Percentiles rank a stretch among this genome's conserved stretches.
Evolutionary conservation across 2,329 filamentous ascomycete genomes (phyloP).

Genomic region (Colletotrichum eleusines): DNA sequence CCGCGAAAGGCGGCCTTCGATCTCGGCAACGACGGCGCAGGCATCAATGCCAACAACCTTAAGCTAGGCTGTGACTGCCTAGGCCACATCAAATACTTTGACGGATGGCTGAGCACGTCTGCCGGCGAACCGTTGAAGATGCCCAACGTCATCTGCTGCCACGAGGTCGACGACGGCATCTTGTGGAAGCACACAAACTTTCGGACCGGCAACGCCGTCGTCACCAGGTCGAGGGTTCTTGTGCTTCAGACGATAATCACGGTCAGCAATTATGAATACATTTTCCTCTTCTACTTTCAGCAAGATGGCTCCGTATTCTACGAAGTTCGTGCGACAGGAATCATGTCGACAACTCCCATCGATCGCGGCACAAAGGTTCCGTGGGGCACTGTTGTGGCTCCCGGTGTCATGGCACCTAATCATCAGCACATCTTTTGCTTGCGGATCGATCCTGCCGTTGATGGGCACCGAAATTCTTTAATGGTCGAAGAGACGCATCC

Average conservation of each 20-base stretch:
- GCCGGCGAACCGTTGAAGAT: slow-evolving; percentile 49
- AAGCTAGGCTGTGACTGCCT: slow-evolving; percentile 76
- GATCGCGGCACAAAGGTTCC: too few species aligned
- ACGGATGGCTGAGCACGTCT: slow-evolving; percentile 50
- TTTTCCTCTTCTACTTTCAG: too few species aligned
- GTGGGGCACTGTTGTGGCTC: slow-evolving; percentile 72
- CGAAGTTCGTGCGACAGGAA: too few species aligned
- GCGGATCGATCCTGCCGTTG: slow-evolving; percentile 73
- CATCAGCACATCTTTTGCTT: slow-evolving; percentile 77
- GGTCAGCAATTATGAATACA: too few species aligned
- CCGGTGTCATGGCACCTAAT: slow-evolving; percentile 73
- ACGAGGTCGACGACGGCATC: slow-evolving; percentile 66
- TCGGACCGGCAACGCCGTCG: slow-evolving; percentile 68
- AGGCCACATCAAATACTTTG: slow-evolving; percentile 66
- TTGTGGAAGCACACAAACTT: slow-evolving; percentile 75
- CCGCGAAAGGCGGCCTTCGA: slow-evolving; percentile 78
- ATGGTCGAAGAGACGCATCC: slow-evolving; percentile 53
- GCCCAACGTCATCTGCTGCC: slow-evolving; percentile 53
- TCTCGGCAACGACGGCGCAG: slow-evolving; percentile 75
- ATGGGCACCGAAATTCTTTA: slow-evolving; percentile 69
- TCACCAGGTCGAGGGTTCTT: too few species aligned
- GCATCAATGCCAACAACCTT: slow-evolving; percentile 75
- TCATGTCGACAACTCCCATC: too few species aligned
- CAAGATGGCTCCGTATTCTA: too few species aligned
- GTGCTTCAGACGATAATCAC: too few species aligned